A percentile compares a stretch with the other conserved stretches of the same genome.
Conservation (phyloP, 176 grass and related monocot genomes). For the Eleusine indica region DNA sequence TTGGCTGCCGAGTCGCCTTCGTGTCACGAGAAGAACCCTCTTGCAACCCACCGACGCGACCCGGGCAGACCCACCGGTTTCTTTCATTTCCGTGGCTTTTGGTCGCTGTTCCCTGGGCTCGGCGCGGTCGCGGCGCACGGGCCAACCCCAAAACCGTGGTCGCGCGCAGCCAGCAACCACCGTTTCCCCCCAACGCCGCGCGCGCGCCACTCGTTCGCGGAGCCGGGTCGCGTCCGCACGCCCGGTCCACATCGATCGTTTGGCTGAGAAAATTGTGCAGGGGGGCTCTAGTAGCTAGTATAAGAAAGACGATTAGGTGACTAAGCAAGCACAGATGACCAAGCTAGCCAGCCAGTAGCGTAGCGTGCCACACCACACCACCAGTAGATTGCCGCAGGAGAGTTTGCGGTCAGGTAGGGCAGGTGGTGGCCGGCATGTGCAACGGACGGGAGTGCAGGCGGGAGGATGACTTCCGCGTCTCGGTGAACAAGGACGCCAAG, state of each 20-base stretch:
- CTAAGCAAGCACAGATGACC: background rate
- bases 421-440: conserved; percentile 45
- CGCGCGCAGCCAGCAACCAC: background rate
- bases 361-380: background rate
- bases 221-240: background rate
- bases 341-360: background rate
- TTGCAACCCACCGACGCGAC: background rate
- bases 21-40: background rate
- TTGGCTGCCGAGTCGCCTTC: background rate
- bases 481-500: conserved; percentile 40
- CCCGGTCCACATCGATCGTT: background rate
- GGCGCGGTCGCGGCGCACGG: background rate
- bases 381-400: background rate
- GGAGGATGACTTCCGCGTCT: conserved; percentile 44
- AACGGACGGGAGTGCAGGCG: conserved; percentile 47
- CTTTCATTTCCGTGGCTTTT: background rate
- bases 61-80: conserved; percentile 10
- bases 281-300: background rate
- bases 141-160: background rate
- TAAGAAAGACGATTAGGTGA: conserved; percentile 14
- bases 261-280: background rate
- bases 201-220: background rate
- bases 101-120: background rate
- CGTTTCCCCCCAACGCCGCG: background rate
- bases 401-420: background rate